phyloP scores from a whole-genome alignment of 2,329 filamentous ascomycete genomes.

The Sclerotinia sclerotiorum region DNA sequence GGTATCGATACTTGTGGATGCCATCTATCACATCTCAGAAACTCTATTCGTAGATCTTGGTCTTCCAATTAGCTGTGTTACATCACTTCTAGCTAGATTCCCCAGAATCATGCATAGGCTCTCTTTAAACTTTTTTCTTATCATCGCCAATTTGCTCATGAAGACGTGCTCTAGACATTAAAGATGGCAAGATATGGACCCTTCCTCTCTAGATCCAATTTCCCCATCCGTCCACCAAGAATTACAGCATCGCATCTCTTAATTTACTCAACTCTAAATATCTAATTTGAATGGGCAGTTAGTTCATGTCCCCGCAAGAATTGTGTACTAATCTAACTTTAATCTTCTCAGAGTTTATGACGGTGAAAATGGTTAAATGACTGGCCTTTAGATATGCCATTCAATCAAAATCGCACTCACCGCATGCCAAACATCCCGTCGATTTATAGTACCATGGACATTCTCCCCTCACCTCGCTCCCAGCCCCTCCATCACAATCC shows the following conservation, averaged over 20 bases:
- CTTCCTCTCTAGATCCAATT: not conserved
- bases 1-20: not conserved
- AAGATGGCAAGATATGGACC: slow-evolving; percentile 10
- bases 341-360: not conserved
- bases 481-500: not conserved
- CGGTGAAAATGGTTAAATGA: not conserved
- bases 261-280: not conserved
- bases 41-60: slow-evolving; percentile 11
- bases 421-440: not conserved
- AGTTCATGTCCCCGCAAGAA: not conserved
- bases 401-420: not conserved
- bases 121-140: slow-evolving; percentile 1
- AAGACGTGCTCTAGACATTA: not conserved
- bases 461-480: not conserved
- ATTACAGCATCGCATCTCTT: not conserved
- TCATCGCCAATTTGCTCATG: not conserved
- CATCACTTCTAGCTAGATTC: not conserved
- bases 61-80: slow-evolving; percentile 7
- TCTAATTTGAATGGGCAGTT: not conserved
- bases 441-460: not conserved
- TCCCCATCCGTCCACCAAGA: not conserved
- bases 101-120: not conserved
- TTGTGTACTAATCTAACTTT: not conserved
- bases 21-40: not conserved
- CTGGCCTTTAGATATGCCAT: not conserved